Evolutionary conservation across 768 basidiomycete genomes (phyloP), one percentile per base, ranked within the genome.

Genomic region (Podaxis sp.): DNA sequence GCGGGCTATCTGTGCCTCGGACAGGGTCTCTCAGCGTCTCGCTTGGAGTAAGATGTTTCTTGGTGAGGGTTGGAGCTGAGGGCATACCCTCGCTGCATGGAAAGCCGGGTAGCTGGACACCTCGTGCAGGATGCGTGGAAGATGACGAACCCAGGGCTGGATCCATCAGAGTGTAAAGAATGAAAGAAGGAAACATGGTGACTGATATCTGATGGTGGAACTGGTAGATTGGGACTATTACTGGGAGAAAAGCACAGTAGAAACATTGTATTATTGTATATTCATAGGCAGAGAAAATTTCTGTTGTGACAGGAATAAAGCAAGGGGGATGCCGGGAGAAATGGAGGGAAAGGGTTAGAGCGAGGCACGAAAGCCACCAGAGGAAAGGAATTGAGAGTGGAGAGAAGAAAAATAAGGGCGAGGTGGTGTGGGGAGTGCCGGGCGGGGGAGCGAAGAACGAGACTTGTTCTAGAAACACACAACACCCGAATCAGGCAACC

Each of bases 401-500:
- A 37, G 29, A 37, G n/a, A 36, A 55, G 17, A 37, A 15, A 12
- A 12, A 3, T 9, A 40, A 5, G 54, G 29, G 37, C n/a, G 49
- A 33, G 37, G 22, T 38, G 37, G 36, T 2, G 58, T 51, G 58
- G 49, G 24, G 49, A 59, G 49, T 59, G 33, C 49, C 50, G 58
- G 24, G 29, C n/a, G 38, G 47, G 36, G 47, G 17, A 36, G 24
- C 27, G 13, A 51, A 41, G 38, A 38, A 40, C 49, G 49, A 52
- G 15, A 41, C 4, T 17, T 36, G 50, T 59, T 59, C 58, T 43
- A 52, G 50, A 59, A 46, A 59, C 24, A n/a, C 11, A 53, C 36
- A 38, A 25, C 17, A n/a, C 13, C 59, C 59, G 53, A 19, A 60
- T 60, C 27, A 27, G 59, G 59, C 24, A 43, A 19, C 25, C 57